These are phyloP conservation scores for Solanum arcanum DNA, from an alignment of 257 asterid genomes.

Conservation along the genomic window DNA sequence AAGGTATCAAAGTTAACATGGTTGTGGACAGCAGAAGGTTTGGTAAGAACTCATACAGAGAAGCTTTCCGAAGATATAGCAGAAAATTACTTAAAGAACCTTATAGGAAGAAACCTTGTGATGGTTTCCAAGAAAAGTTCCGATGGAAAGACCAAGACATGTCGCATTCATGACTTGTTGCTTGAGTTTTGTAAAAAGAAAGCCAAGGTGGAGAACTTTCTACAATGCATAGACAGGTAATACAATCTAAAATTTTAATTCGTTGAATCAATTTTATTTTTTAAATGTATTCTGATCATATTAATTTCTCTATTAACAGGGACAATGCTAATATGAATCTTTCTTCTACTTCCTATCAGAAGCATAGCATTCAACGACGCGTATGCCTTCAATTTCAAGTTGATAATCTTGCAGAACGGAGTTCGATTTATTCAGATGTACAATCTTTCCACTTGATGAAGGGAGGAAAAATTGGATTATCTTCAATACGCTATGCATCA, in stretches of 20 bases:
- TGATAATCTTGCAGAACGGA: not conserved
- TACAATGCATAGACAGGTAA: not conserved
- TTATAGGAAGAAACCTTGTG: not conserved
- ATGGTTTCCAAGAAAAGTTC: not conserved
- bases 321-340: not conserved
- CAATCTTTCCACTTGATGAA: not conserved
- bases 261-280: not conserved
- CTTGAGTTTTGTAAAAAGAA: not conserved
- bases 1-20: not conserved
- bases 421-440: not conserved
- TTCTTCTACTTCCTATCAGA: not conserved
- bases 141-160: not conserved
- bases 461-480: not conserved
- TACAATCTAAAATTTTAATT: not conserved
- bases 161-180: not conserved
- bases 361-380: not conserved
- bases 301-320: not conserved
- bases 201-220: not conserved
- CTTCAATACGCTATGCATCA: not conserved
- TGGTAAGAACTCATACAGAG: not conserved
- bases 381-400: not conserved
- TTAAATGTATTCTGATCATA: not conserved
- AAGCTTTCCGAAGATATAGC: not conserved
- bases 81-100: not conserved
- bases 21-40: not conserved